Base-by-base conservation (phyloP, 2,329 filamentous ascomycete species). In the Calycina marina region DNA sequence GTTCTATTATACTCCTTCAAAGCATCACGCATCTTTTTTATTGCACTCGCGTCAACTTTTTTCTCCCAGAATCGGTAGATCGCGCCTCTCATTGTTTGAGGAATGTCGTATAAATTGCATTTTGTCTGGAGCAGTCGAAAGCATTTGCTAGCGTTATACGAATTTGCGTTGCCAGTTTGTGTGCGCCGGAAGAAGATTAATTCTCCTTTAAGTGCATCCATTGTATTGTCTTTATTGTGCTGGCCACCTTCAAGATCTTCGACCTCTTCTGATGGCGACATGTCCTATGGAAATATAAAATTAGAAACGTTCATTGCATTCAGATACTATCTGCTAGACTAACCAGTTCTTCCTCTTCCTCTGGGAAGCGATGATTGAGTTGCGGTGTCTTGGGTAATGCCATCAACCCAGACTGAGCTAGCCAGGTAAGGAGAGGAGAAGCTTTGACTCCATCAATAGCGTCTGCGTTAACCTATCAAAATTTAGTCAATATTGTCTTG, bases 11-110 rank as follows among this genome's bases (percentile, higher is more conserved):
- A 53, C 4, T 42, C 30, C 5, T 14, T 18, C 6, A 51, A 14
- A 16, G 30, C 25, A 9, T 14, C 20, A 16, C 34, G 34, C 8
- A 52, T 34, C 6, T 41, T 38, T 14, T 18, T 18, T 14, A 40
- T 31, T 5, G 47, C 36, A n/a, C 34, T 35, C 2, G 20, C 36
- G 25, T 49, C 40, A 9, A 52, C 29, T 14, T 42, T 29, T 9
- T 39, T 37, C 29, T 52, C 44, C 28, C 47, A 46, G 15, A 46
- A 48, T 17, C 46, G 42, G 39, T 54, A 55, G n/a, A 50, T 27
- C 11, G 43, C 35, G 4, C 51, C 52, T 6, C 52, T 43, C 14
- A 39, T 16, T 13, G 26, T 31, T 2, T 35, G 14, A 12, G 42
- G 44, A 25, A 54, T 48, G 9, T 45, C 40, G 27, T 47, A 49